Percentiles rank a stretch among this genome's conserved stretches.
Evolutionary conservation across 2,329 filamentous ascomycete genomes (phyloP).

Genomic region (Karstenula rhodostoma): DNA sequence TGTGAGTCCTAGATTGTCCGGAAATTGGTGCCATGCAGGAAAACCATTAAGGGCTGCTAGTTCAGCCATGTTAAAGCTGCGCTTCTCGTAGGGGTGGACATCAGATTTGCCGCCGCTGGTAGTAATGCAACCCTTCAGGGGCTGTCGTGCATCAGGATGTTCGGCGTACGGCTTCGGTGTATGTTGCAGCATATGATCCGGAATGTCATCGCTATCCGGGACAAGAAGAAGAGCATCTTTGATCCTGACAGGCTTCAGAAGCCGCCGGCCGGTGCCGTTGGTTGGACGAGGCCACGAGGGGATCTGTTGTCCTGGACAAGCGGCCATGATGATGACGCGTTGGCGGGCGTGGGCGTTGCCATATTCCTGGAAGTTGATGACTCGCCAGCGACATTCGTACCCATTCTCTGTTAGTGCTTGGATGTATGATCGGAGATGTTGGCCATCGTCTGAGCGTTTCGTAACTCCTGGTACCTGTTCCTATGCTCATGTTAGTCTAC

Average conservation of each 20-base stretch:
- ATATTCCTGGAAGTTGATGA: not conserved
- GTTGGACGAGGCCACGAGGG: not conserved
- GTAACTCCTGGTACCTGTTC: not conserved
- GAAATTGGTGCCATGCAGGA: conserved; percentile 1
- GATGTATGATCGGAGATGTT: conserved; percentile 4
- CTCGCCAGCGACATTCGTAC: not conserved
- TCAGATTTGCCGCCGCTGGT: not conserved
- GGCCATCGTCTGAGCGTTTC: not conserved
- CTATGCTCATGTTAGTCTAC: not conserved
- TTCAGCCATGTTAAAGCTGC: conserved; percentile 4
- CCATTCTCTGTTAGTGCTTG: not conserved
- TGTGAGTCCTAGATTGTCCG: not conserved
- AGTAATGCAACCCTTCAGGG: not conserved
- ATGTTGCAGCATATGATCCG: not conserved
- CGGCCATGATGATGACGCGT: not conserved
- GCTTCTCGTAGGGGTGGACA: not conserved
- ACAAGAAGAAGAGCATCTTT: not conserved
- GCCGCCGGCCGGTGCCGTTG: not conserved
- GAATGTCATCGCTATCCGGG: not conserved
- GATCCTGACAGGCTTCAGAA: not conserved
- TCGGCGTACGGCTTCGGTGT: not conserved
- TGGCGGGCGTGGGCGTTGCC: not conserved
- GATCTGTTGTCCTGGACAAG: not conserved
- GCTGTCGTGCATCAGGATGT: not conserved
- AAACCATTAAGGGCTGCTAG: not conserved